Conservation (phyloP, 2,329 filamentous ascomycete genomes). For the Xylaria sp. region DNA sequence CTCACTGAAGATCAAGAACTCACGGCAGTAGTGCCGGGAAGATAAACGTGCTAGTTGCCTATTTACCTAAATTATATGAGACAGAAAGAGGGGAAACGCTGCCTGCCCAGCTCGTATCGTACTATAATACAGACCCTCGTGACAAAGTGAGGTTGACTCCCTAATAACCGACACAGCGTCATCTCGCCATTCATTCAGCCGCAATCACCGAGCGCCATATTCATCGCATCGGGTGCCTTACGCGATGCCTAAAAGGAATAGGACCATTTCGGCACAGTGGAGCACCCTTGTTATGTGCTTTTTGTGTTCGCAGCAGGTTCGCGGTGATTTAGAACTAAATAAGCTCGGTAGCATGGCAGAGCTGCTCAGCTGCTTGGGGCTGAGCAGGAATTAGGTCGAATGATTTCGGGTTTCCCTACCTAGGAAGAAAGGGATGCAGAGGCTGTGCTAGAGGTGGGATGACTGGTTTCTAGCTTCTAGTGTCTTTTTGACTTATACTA, state of each 20-base stretch:
- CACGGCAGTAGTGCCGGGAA: not conserved
- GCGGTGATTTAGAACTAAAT: not conserved
- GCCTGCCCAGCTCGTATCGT: not conserved
- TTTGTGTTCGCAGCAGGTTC: not conserved
- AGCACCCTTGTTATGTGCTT: not conserved
- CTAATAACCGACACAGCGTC: not conserved
- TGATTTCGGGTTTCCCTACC: not conserved
- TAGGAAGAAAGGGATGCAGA: not conserved
- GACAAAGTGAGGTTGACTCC: not conserved
- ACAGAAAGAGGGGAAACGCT: not conserved
- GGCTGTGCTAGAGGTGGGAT: constrained; percentile 13
- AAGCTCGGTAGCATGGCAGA: constrained; percentile 5
- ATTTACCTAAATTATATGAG: not conserved
- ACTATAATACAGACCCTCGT: not conserved
- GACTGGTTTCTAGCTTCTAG: not conserved
- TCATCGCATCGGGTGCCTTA: constrained; percentile 15
- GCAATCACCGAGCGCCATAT: constrained; percentile 30
- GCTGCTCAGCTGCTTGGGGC: constrained; percentile 28
- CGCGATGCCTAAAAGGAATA: constrained; percentile 19
- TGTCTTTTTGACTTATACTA: not conserved
- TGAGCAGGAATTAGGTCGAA: constrained; percentile 4
- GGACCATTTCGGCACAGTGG: constrained; percentile 1
- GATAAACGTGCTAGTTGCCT: not conserved
- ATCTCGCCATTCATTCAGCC: constrained; percentile 25
- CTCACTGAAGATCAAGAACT: too few relatives aligned